Conservation (phyloP, 139 green algal species). For the Zygnema circumcarinatum region DNA sequence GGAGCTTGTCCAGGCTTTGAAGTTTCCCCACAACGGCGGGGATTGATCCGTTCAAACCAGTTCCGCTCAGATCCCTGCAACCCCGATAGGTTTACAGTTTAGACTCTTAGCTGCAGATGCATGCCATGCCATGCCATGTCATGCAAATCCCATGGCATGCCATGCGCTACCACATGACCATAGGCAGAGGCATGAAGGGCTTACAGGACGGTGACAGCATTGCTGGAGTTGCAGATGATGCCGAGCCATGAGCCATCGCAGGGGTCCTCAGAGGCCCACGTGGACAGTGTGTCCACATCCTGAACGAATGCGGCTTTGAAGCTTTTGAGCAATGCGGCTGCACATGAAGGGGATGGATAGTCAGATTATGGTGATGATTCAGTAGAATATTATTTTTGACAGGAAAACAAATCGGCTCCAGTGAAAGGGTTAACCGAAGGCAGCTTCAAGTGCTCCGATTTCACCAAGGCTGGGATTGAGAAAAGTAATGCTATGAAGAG, state of each 20-base stretch:
- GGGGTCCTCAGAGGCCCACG: constrained; percentile 1
- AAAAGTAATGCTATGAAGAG: background rate
- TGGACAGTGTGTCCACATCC: background rate
- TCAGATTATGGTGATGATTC: too few relatives aligned
- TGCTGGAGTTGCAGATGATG: background rate
- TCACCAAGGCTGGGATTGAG: background rate
- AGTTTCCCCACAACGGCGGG: background rate
- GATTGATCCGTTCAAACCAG: constrained; percentile 11
- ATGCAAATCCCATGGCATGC: too few relatives aligned
- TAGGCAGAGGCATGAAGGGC: background rate
- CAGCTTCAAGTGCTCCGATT: background rate
- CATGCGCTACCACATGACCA: too few relatives aligned
- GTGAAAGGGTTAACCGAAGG: background rate
- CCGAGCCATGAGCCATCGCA: background rate
- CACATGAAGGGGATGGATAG: background rate
- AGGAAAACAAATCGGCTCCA: background rate
- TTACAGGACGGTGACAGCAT: background rate
- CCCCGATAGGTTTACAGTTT: too few relatives aligned
- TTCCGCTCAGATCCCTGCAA: constrained; percentile 22
- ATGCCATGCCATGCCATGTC: too few relatives aligned
- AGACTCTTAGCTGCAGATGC: too few relatives aligned
- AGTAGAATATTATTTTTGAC: too few relatives aligned
- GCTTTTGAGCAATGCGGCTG: background rate
- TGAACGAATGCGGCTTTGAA: background rate
- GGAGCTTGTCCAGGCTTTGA: background rate